Evolutionary conservation across 495 filamentous ascomycete species (phyloP), one percentile per base, ranked within the genome.

Genomic region (Aspergillus ellipticus): DNA sequence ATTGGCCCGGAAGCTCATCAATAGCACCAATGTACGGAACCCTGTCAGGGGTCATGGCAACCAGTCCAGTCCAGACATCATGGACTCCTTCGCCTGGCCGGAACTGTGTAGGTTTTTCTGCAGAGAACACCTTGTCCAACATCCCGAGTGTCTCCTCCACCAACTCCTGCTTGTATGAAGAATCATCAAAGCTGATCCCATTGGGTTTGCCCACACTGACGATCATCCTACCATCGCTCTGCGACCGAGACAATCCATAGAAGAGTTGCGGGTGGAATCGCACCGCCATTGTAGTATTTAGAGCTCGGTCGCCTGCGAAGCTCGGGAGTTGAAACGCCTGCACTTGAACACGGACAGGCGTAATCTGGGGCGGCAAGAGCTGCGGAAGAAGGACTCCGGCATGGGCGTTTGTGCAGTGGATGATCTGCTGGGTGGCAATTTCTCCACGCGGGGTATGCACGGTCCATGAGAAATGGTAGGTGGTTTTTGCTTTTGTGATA

Each of bases 351-450:
- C 24, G 3, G 24, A 28, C 7, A 7, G 24, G 24, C 4, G 24
- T 28, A 7, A 28, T 28, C 4, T 69, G 64, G 3, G 53, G 53
- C 2, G 59, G 57, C 1, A 56, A 56, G 6, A 71, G 24, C 6
- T 60, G 53, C 4, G 68, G 68, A 1, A 71, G 49, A 11, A 71
- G 39, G 1, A 63, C 52, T 1, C 66, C 68, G 2, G 64, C 66
- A 51, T 71, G 64, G 0, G 68, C 68, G 48, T 71, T 71, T 6
- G 66, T 69, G 46, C 68, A 71, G 33, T 71, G 68, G 2, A 71
- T 54, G 2, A 71, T 31, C 16, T 60, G 66, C 19, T 69, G 61
- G 6, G 62, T 51, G 1, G 49, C 26, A 0, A 52, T 42, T 13
- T 66, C 68, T 0, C 62, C 60, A 7, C 24, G 24, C 24, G 24